These are phyloP conservation scores for Xenoacremonium recifei DNA, from an alignment of 2,329 filamentous ascomycete genomes.

Conservation along the genomic window DNA sequence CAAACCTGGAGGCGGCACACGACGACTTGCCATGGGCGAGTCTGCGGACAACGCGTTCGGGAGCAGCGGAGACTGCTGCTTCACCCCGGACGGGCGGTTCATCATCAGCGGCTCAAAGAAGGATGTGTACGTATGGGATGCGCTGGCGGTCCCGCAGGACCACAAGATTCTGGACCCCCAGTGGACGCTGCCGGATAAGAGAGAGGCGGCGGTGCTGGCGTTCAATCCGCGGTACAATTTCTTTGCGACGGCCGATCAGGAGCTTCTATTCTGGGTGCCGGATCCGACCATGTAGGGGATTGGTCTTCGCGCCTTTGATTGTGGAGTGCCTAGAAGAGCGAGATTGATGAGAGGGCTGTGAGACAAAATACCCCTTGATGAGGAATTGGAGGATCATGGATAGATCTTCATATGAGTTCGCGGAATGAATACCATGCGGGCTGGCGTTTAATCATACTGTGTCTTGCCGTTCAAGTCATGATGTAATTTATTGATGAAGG, in stretches of 20 bases:
- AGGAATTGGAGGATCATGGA: no score
- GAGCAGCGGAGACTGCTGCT: conserved; percentile 77
- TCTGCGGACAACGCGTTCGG: conserved; percentile 43
- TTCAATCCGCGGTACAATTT: conserved; percentile 93
- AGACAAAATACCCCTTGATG: no score
- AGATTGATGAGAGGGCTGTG: no score
- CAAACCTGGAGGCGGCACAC: conserved; percentile 54
- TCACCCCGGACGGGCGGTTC: conserved; percentile 85
- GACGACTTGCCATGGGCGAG: conserved; percentile 55
- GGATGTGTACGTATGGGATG: conserved; percentile 86
- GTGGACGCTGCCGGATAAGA: conserved; percentile 64
- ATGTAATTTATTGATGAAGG: no score
- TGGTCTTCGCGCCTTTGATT: no score
- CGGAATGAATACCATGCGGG: no score
- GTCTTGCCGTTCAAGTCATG: no score
- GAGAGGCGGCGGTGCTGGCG: conserved; percentile 71
- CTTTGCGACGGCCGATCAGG: conserved; percentile 84
- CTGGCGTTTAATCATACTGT: no score
- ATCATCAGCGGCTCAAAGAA: conserved; percentile 76
- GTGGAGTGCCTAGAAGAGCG: conserved; percentile 1
- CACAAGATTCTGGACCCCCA: conserved; percentile 62
- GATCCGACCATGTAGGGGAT: conserved; percentile 56
- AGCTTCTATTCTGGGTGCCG: conserved; percentile 76
- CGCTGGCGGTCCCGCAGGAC: conserved; percentile 53
- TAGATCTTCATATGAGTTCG: no score